A percentile compares a stretch with the other conserved stretches of the same genome.
These are phyloP conservation scores for Venturia effusa DNA, from an alignment of 2,329 filamentous ascomycete genomes.

Conservation along the genomic window DNA sequence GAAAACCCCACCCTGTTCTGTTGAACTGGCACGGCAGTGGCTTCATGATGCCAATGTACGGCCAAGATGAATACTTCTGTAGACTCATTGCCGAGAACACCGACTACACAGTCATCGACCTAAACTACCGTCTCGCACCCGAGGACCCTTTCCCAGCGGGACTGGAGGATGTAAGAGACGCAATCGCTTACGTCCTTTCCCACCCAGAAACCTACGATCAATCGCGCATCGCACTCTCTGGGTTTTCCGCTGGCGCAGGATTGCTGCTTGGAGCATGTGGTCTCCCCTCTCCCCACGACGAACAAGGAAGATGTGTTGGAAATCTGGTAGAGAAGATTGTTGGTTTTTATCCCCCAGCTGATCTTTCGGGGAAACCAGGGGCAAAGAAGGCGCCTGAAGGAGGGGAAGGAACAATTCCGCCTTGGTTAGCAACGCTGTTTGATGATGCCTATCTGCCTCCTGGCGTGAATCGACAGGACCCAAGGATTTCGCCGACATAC, in stretches of 20 bases:
- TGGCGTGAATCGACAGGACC: conserved; percentile 20
- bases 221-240: conserved; percentile 22
- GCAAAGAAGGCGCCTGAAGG: conserved; percentile 21
- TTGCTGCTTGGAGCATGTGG: conserved; percentile 24
- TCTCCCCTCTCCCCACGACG: conserved; percentile 16
- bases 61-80: conserved; percentile 30
- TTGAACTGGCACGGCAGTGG: conserved; percentile 26
- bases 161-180: not conserved
- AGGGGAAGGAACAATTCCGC: conserved; percentile 15
- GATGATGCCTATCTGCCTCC: conserved; percentile 24
- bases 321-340: conserved; percentile 20
- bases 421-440: conserved; percentile 20
- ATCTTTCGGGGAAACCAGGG: conserved; percentile 22
- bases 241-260: conserved; percentile 32
- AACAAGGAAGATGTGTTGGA: not conserved
- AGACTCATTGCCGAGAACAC: conserved; percentile 21
- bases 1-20: conserved; percentile 18
- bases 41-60: conserved; percentile 26
- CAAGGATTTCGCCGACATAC: conserved; percentile 26
- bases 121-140: conserved; percentile 6
- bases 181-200: conserved; percentile 16
- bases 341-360: conserved; percentile 22
- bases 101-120: conserved; percentile 8
- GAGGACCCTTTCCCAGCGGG: conserved; percentile 2
- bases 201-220: conserved; percentile 23